Percentiles rank a stretch among this genome's conserved stretches.
These are phyloP conservation scores for Colletotrichum tabaci DNA, from an alignment of 2,329 filamentous ascomycete genomes.

Conservation along the genomic window DNA sequence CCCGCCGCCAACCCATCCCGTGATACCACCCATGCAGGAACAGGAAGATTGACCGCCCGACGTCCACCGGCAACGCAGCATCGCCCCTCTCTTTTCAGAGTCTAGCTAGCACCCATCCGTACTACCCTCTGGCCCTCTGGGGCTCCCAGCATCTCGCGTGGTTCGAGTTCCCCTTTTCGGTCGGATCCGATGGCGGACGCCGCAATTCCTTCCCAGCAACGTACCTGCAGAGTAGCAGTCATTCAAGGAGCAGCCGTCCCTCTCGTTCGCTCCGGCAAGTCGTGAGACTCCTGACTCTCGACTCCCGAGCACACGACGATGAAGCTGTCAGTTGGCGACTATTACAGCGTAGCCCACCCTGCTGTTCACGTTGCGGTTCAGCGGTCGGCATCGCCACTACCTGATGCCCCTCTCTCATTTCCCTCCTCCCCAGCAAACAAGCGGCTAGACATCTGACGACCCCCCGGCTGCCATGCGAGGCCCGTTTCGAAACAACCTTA, in stretches of 20 bases:
- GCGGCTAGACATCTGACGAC: slow-evolving; percentile 16
- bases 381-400: slow-evolving; percentile 30
- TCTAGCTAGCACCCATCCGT: slow-evolving; percentile 1
- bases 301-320: background rate
- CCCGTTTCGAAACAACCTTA: slow-evolving; percentile 42
- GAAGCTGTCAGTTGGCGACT: slow-evolving; percentile 9
- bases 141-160: slow-evolving; percentile 21
- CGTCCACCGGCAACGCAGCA: slow-evolving; percentile 38
- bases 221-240: slow-evolving; percentile 14
- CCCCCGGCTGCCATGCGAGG: slow-evolving; percentile 28
- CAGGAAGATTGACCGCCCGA: slow-evolving; percentile 26
- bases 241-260: background rate
- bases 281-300: background rate
- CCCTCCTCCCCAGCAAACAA: slow-evolving; percentile 21
- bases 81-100: slow-evolving; percentile 40
- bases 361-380: slow-evolving; percentile 22
- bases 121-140: slow-evolving; percentile 17
- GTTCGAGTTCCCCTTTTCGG: slow-evolving; percentile 3
- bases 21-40: slow-evolving; percentile 35
- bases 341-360: slow-evolving; percentile 8
- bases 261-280: background rate
- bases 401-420: slow-evolving; percentile 37
- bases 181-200: background rate
- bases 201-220: background rate
- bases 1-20: slow-evolving; percentile 8